A percentile compares a stretch with the other conserved stretches of the same genome.
phyloP scores from a whole-genome alignment of 2,329 filamentous ascomycete genomes.

The Epichloe amarillans region DNA sequence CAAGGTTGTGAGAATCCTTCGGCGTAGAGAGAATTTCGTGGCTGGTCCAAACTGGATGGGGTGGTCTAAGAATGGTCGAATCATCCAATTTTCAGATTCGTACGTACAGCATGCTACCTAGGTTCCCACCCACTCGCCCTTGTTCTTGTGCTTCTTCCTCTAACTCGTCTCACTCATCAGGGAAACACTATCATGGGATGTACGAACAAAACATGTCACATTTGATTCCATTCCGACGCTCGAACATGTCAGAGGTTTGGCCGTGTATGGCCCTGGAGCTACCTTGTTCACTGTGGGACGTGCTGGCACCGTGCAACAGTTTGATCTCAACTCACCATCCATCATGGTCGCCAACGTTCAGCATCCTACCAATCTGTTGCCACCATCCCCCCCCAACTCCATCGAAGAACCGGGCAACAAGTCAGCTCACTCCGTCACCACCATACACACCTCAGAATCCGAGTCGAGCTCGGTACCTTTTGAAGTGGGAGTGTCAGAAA shows the following conservation, averaged over 20 bases:
- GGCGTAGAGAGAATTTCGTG: constrained; percentile 59
- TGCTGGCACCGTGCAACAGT: constrained; percentile 86
- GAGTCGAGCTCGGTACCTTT: constrained; percentile 41
- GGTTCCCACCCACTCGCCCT: neutral
- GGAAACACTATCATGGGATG: constrained; percentile 91
- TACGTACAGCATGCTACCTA: constrained; percentile 33
- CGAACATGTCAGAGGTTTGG: constrained; percentile 66
- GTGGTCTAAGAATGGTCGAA: constrained; percentile 96
- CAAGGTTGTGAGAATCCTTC: constrained; percentile 78
- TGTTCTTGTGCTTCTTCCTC: neutral
- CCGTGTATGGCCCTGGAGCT: constrained; percentile 82
- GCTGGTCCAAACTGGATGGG: constrained; percentile 86
- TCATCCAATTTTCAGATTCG: constrained; percentile 86
- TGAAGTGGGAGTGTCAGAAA: constrained; percentile 51
- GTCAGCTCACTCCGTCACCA: constrained; percentile 30
- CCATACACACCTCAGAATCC: constrained; percentile 37
- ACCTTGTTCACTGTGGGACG: constrained; percentile 81
- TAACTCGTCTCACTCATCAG: constrained; percentile 27
- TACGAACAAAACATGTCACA: constrained; percentile 92
- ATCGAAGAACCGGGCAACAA: constrained; percentile 55
- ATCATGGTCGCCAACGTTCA: constrained; percentile 77
- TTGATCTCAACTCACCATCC: constrained; percentile 74
- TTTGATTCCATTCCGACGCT: constrained; percentile 79
- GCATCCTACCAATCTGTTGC: constrained; percentile 64
- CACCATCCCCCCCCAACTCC: constrained; percentile 76